Evolutionary conservation across 106 monocot genomes (phyloP).

Genomic region (Acorus calamus): DNA sequence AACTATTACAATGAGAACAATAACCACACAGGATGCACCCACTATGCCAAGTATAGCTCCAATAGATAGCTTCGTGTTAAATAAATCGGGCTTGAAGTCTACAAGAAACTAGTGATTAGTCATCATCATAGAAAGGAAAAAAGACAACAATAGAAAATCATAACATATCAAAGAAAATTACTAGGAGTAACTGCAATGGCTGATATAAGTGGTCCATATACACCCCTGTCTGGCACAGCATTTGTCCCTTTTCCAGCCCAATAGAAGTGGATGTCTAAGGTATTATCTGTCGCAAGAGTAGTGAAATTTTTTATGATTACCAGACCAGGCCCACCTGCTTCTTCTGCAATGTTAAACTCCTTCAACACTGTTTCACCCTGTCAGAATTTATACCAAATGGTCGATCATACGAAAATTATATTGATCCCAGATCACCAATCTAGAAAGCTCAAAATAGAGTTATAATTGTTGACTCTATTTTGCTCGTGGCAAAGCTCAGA

Average conservation of each 20-base stretch:
- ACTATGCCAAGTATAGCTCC: conserved; percentile 11
- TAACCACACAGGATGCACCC: neutral
- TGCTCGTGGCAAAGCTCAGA: too few species aligned
- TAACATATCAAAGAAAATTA: neutral
- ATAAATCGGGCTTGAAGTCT: neutral
- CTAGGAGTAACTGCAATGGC: conserved; percentile 20
- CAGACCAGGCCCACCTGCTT: conserved; percentile 16
- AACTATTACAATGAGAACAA: neutral
- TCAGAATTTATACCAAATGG: neutral
- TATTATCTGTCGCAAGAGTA: neutral
- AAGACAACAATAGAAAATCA: neutral
- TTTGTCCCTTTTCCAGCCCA: conserved; percentile 24
- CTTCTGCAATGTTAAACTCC: conserved; percentile 19
- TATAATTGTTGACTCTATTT: too few species aligned
- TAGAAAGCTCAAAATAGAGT: too few species aligned
- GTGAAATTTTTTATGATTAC: conserved; percentile 1
- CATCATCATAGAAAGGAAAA: neutral
- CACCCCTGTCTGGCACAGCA: conserved; percentile 7
- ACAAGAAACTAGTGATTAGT: neutral
- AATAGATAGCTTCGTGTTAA: neutral
- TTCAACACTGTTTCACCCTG: conserved; percentile 7
- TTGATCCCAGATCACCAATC: too few species aligned
- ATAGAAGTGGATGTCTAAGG: conserved; percentile 15
- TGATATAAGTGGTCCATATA: conserved; percentile 27
- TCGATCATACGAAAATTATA: neutral